Percentiles rank a stretch among this genome's conserved stretches.
These are phyloP conservation scores for Naganishia liquefaciens DNA, from an alignment of 1,284 basidiomycete genomes.

Conservation along the genomic window DNA sequence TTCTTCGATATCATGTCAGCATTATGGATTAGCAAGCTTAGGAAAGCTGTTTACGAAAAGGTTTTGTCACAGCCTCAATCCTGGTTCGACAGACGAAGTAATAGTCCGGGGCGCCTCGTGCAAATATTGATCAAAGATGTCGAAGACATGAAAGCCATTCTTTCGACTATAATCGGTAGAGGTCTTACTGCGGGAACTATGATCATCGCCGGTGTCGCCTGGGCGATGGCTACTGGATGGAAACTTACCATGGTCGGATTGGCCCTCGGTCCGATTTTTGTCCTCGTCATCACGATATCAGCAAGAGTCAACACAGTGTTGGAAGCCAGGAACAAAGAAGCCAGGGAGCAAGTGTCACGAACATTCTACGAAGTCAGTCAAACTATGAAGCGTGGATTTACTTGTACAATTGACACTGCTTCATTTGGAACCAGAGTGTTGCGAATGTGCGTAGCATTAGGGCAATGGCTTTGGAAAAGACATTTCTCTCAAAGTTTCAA, in stretches of 20 bases:
- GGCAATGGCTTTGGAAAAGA: slow-evolving; percentile 79
- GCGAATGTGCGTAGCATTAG: slow-evolving; percentile 83
- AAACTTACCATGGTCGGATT: slow-evolving; percentile 88
- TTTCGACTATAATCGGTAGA: slow-evolving; percentile 74
- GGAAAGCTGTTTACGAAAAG: slow-evolving; percentile 62
- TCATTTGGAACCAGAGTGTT: slow-evolving; percentile 66
- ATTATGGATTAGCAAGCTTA: slow-evolving; percentile 72
- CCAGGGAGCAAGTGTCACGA: slow-evolving; percentile 79
- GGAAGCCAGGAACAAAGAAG: slow-evolving; percentile 77
- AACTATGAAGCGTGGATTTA: not conserved
- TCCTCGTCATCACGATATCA: slow-evolving; percentile 70
- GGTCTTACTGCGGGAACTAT: slow-evolving; percentile 73
- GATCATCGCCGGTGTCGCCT: slow-evolving; percentile 77
- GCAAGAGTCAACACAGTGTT: slow-evolving; percentile 67
- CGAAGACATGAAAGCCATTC: slow-evolving; percentile 79
- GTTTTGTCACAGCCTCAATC: slow-evolving; percentile 80
- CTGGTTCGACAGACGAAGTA: slow-evolving; percentile 79
- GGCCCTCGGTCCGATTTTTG: slow-evolving; percentile 82
- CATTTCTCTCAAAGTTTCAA: slow-evolving; percentile 72
- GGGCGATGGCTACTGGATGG: slow-evolving; percentile 88
- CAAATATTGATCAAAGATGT: slow-evolving; percentile 85
- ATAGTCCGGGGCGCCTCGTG: slow-evolving; percentile 68
- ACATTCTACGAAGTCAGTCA: slow-evolving; percentile 76
- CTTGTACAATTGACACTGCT: not conserved
- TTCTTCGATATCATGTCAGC: slow-evolving; percentile 73